Percentiles rank a stretch among this genome's conserved stretches.
Evolutionary conservation across 345 rosid species (phyloP).

Genomic region (Hibiscus syriacus): DNA sequence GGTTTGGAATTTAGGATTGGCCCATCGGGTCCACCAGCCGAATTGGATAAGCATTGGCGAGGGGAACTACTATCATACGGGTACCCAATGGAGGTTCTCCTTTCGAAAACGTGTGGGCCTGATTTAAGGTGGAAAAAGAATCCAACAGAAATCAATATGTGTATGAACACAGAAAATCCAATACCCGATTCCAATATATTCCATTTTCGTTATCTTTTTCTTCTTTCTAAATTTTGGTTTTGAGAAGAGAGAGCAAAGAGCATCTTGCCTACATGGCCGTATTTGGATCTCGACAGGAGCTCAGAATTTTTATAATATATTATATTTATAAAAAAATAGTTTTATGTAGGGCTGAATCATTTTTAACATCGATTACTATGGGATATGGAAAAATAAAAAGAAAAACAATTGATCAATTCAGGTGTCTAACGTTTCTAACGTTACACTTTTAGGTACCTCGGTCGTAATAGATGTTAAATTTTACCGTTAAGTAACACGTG

Average conservation of each 20-base stretch:
- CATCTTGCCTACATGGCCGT: slow-evolving; percentile 64
- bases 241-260: slow-evolving; percentile 50
- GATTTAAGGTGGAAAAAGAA: neutral
- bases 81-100: slow-evolving; percentile 17
- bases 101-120: slow-evolving; percentile 10
- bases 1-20: neutral
- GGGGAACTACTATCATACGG: neutral
- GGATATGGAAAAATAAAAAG: too few relatives aligned
- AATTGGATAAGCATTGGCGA: slow-evolving; percentile 13
- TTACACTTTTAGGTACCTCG: too few relatives aligned
- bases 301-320: too few relatives aligned
- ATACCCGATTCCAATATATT: slow-evolving; percentile 13
- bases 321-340: too few relatives aligned
- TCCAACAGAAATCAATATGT: neutral
- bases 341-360: too few relatives aligned
- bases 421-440: too few relatives aligned
- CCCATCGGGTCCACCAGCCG: slow-evolving; percentile 9
- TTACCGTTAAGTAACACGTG: too few relatives aligned
- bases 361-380: too few relatives aligned
- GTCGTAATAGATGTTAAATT: too few relatives aligned
- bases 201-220: too few relatives aligned
- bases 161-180: slow-evolving; percentile 20
- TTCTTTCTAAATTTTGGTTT: neutral
- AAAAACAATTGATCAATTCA: too few relatives aligned
- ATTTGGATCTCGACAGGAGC: too few relatives aligned